These are phyloP conservation scores for Cladosporium austrohemisphaericum DNA, from an alignment of 2,329 filamentous ascomycete genomes.

Conservation along the genomic window DNA sequence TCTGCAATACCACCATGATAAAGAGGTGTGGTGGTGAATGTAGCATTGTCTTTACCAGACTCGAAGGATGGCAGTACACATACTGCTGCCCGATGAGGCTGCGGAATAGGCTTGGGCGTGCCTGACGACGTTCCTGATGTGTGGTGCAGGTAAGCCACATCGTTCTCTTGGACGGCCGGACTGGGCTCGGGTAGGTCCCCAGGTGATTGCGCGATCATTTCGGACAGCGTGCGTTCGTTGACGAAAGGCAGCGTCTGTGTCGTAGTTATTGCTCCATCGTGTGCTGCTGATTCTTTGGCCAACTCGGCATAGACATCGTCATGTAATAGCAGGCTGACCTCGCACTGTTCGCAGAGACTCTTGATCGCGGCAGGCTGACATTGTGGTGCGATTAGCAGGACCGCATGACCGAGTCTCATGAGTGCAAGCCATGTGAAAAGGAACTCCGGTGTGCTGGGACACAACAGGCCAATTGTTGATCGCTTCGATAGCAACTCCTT, in stretches of 20 bases:
- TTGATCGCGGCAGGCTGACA: constrained; percentile 46
- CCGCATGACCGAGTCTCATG: constrained; percentile 52
- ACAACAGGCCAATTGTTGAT: constrained; percentile 51
- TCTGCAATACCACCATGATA: constrained; percentile 65
- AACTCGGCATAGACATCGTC: constrained; percentile 40
- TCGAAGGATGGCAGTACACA: constrained; percentile 52
- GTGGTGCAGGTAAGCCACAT: constrained; percentile 58
- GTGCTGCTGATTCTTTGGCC: constrained; percentile 27
- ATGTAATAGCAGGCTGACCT: constrained; percentile 44
- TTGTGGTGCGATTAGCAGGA: constrained; percentile 55
- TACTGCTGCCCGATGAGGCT: constrained; percentile 54
- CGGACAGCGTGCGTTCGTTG: not conserved
- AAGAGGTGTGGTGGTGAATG: constrained; percentile 62
- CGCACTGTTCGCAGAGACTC: constrained; percentile 50
- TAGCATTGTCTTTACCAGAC: constrained; percentile 39
- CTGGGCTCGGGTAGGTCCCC: not conserved
- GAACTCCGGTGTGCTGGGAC: constrained; percentile 55
- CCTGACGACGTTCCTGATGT: constrained; percentile 64
- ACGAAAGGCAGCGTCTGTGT: constrained; percentile 5
- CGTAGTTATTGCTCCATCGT: not conserved
- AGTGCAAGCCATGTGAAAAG: constrained; percentile 59
- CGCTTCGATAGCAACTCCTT: constrained; percentile 16
- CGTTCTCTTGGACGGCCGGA: constrained; percentile 27
- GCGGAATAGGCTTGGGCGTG: constrained; percentile 59
- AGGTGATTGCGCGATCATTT: not conserved